phyloP scores from a whole-genome alignment of 2,329 filamentous ascomycete species.

The Aspergillus quadrilineatus region DNA sequence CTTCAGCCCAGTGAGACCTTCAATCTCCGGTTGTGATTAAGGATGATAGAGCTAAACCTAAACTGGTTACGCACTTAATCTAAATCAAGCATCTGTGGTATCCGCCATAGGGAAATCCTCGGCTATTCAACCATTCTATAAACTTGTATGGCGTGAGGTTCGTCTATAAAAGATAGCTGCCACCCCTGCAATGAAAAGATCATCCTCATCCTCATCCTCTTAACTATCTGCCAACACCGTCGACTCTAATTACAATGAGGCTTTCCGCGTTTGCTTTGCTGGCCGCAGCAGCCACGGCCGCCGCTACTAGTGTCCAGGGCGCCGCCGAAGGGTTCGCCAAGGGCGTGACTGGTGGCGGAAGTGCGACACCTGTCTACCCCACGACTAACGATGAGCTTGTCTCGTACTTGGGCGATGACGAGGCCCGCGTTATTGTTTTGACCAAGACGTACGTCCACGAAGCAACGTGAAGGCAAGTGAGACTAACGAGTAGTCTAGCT shows the following conservation, averaged over 20 bases:
- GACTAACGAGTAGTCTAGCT: neutral
- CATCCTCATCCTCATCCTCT: neutral
- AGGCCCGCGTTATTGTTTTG: slow-evolving; percentile 56
- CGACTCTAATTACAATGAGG: neutral
- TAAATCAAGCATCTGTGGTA: neutral
- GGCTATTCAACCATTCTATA: neutral
- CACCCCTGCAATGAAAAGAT: neutral
- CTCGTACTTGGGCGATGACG: slow-evolving; percentile 56
- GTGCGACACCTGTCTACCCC: slow-evolving; percentile 56
- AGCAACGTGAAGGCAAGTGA: neutral
- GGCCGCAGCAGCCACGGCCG: neutral
- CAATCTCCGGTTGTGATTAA: neutral
- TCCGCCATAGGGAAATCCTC: neutral
- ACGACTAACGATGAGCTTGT: slow-evolving; percentile 57
- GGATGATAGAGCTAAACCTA: neutral
- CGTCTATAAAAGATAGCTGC: neutral
- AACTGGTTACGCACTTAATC: neutral
- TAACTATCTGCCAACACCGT: neutral
- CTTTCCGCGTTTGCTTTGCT: neutral
- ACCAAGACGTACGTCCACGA: slow-evolving; percentile 17
- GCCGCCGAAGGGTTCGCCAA: slow-evolving; percentile 50
- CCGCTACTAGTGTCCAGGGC: slow-evolving; percentile 15
- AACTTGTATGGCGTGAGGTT: neutral
- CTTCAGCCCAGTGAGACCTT: neutral
- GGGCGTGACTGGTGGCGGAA: slow-evolving; percentile 63